Conservation (phyloP, 2,329 filamentous ascomycete genomes). For the Colletotrichum euphorbiae region DNA sequence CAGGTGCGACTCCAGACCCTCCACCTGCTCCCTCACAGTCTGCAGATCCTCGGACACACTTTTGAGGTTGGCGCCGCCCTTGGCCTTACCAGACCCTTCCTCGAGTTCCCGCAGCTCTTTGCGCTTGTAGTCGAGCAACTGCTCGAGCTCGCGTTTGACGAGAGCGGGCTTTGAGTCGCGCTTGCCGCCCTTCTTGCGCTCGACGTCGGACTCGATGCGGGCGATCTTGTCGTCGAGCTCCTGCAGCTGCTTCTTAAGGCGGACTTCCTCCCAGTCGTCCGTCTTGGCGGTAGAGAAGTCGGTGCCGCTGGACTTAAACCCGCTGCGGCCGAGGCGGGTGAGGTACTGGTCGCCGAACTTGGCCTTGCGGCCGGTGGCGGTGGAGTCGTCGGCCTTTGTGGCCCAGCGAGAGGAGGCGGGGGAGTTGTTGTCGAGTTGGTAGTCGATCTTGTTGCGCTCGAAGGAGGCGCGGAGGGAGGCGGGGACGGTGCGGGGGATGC, state of each 20-base stretch:
- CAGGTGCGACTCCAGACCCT: constrained; percentile 87
- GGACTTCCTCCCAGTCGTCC: constrained; percentile 98
- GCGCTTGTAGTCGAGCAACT: constrained; percentile 94
- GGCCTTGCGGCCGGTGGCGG: constrained; percentile 87
- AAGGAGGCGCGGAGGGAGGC: constrained; percentile 92
- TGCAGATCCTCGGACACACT: constrained; percentile 86
- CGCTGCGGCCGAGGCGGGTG: constrained; percentile 85
- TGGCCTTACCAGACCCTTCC: constrained; percentile 74
- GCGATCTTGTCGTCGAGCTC: constrained; percentile 91
- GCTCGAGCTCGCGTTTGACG: constrained; percentile 93
- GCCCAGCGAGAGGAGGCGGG: constrained; percentile 80
- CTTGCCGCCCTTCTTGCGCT: constrained; percentile 71
- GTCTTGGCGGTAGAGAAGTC: constrained; percentile 89
- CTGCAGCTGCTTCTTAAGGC: constrained; percentile 89
- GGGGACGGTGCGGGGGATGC: constrained; percentile 91
- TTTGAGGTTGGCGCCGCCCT: constrained; percentile 78
- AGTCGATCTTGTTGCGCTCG: constrained; percentile 96
- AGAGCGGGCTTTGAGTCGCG: constrained; percentile 87
- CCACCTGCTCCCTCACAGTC: constrained; percentile 93
- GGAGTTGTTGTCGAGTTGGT: constrained; percentile 84
- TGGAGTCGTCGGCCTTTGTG: constrained; percentile 80
- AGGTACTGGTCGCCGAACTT: constrained; percentile 99
- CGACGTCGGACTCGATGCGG: constrained; percentile 80
- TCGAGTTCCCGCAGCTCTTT: constrained; percentile 81
- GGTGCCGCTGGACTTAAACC: constrained; percentile 85